Percentiles rank a stretch among this genome's conserved stretches.
These are phyloP conservation scores for Pythium coloratum DNA, from an alignment of 352 stramenopile species.

Conservation along the genomic window DNA sequence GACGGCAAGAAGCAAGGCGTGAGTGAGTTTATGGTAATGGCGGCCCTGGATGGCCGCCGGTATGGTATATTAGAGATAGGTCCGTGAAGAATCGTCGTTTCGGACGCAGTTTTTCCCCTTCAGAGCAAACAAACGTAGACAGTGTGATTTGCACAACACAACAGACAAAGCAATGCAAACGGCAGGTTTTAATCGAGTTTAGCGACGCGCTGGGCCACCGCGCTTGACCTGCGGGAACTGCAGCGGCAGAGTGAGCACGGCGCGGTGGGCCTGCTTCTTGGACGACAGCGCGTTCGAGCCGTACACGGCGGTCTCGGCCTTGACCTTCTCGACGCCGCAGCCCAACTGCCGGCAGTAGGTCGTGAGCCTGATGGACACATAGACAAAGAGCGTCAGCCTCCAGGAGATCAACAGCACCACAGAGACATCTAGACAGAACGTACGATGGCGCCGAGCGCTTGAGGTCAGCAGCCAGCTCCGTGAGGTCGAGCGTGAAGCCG, in stretches of 20 bases:
- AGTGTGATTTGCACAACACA: background rate
- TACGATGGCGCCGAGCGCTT: conserved; percentile 56
- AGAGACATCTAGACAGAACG: conserved; percentile 9
- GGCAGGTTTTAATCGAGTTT: conserved; percentile 9
- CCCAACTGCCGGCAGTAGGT: conserved; percentile 75
- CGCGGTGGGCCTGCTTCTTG: conserved; percentile 72
- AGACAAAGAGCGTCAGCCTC: conserved; percentile 6
- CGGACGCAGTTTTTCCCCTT: background rate
- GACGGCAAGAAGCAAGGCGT: background rate
- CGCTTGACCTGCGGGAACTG: conserved; percentile 75
- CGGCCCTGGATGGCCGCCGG: conserved; percentile 19
- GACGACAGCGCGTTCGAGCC: conserved; percentile 47
- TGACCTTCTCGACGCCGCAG: conserved; percentile 68
- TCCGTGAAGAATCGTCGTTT: background rate
- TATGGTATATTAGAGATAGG: conserved; percentile 48
- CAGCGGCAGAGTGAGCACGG: conserved; percentile 73
- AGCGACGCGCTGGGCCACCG: conserved; percentile 48
- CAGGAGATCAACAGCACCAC: conserved; percentile 3
- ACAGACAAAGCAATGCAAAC: conserved; percentile 2
- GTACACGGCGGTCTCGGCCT: conserved; percentile 61
- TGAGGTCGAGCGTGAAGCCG: conserved; percentile 73
- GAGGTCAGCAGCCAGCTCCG: conserved; percentile 63
- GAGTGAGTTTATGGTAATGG: conserved; percentile 15
- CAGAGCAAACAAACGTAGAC: background rate
- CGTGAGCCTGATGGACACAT: conserved; percentile 34